Conservation (phyloP, 2,329 filamentous ascomycete genomes). For the Periconia sp. region DNA sequence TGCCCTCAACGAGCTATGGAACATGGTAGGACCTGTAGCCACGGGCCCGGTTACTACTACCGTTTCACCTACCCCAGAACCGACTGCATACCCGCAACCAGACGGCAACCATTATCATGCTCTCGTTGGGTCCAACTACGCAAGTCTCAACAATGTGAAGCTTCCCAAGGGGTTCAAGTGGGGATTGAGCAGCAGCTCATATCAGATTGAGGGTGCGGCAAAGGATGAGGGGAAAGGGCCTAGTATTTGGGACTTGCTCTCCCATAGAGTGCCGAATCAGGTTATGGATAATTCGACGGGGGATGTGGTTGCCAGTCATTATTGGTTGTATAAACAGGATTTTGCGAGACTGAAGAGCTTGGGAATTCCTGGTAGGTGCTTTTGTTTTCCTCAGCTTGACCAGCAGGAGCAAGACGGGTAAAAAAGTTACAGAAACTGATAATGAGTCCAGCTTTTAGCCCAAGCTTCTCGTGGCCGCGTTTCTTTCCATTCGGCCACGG, state of each 20-base stretch:
- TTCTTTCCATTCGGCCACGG: constrained; percentile 48
- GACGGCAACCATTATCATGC: constrained; percentile 48
- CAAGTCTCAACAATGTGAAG: constrained; percentile 41
- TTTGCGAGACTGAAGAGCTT: constrained; percentile 45
- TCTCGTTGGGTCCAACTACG: constrained; percentile 46
- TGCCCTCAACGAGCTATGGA: constrained; percentile 54
- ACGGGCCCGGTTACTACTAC: constrained; percentile 52
- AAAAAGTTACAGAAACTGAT: neutral
- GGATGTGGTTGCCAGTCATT: constrained; percentile 50
- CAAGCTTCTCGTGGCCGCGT: constrained; percentile 47
- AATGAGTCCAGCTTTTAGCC: constrained; percentile 32
- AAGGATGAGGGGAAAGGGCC: constrained; percentile 52
- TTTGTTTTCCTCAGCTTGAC: neutral
- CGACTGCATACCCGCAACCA: constrained; percentile 47
- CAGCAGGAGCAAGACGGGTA: neutral
- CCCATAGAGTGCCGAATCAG: constrained; percentile 48
- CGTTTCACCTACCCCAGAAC: constrained; percentile 51
- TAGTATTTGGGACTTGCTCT: constrained; percentile 53
- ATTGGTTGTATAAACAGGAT: constrained; percentile 53
- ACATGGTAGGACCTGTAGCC: constrained; percentile 51
- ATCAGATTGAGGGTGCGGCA: constrained; percentile 53
- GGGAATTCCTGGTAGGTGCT: constrained; percentile 30
- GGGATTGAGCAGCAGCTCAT: constrained; percentile 49
- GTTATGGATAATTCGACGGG: constrained; percentile 51
- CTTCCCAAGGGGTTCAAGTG: constrained; percentile 52